phyloP scores from a whole-genome alignment of 1,284 basidiomycete species.

The Moniliophthora roreri region DNA sequence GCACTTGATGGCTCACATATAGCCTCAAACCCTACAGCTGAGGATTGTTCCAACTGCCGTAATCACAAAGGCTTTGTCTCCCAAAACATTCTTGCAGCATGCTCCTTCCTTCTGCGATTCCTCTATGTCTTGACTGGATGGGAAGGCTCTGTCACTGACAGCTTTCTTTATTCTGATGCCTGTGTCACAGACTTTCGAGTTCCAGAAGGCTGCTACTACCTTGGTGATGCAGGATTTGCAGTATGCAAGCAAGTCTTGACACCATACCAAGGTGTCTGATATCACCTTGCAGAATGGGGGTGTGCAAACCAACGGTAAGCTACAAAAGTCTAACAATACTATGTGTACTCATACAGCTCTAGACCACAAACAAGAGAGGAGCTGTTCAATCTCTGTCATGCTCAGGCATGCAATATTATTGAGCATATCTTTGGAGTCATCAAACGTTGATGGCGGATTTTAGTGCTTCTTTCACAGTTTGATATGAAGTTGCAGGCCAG shows the following conservation, averaged over 20 bases:
- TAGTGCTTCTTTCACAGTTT: background rate
- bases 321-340: too few relatives aligned
- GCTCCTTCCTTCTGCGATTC: constrained; percentile 25
- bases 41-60: constrained; percentile 1
- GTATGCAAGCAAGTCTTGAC: constrained; percentile 29
- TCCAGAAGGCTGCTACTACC: constrained; percentile 31
- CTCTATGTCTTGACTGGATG: constrained; percentile 29
- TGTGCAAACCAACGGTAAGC: constrained; percentile 13
- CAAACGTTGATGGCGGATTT: background rate
- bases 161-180: constrained; percentile 22
- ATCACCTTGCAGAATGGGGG: constrained; percentile 35
- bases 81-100: background rate
- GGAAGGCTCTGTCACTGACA: constrained; percentile 32
- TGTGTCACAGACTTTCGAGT: constrained; percentile 25
- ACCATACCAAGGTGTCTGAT: constrained; percentile 28
- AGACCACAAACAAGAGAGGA: constrained; percentile 4
- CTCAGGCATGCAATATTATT: background rate
- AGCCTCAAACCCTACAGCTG: background rate
- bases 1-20: constrained; percentile 9
- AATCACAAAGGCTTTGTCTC: constrained; percentile 10
- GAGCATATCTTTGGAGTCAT: background rate
- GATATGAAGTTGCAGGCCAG: background rate
- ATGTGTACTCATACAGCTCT: background rate
- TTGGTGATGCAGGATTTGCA: constrained; percentile 40
- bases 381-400: constrained; percentile 11